Evolutionary conservation across 352 stramenopile species (phyloP).

Genomic region (Aphanomyces invadans): DNA sequence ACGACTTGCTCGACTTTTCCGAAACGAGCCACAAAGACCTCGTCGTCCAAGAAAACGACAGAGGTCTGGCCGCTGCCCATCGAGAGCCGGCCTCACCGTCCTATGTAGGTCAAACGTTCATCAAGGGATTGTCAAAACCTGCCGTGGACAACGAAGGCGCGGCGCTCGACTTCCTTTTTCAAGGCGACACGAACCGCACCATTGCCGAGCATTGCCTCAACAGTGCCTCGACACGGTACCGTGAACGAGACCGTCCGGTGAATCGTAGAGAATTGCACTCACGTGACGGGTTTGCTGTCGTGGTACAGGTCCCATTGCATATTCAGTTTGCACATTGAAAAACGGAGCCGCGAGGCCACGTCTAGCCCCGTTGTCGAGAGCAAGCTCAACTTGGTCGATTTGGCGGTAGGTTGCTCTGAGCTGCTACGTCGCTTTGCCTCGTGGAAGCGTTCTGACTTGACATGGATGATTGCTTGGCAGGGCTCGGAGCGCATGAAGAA

Average conservation of each 20-base stretch:
- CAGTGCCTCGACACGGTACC: conserved; percentile 49
- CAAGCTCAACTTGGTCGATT: conserved; percentile 31
- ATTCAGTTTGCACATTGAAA: conserved; percentile 71
- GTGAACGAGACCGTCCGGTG: no score
- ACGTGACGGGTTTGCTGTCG: no score
- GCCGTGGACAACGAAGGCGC: conserved; percentile 59
- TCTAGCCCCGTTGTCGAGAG: conserved; percentile 6
- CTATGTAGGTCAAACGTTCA: conserved; percentile 45
- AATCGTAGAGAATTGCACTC: neutral
- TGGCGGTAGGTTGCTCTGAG: conserved; percentile 23
- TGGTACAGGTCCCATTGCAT: conserved; percentile 72
- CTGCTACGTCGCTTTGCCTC: neutral
- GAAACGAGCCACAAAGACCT: conserved; percentile 32
- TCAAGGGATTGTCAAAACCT: conserved; percentile 47
- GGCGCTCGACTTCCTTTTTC: conserved; percentile 68
- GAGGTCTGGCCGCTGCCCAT: conserved; percentile 24
- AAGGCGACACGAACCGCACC: conserved; percentile 64
- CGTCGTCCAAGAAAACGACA: conserved; percentile 51
- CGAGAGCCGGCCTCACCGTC: neutral
- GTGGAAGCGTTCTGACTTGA: neutral
- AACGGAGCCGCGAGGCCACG: conserved; percentile 26
- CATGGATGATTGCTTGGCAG: neutral
- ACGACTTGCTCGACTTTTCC: conserved; percentile 31
- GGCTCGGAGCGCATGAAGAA: conserved; percentile 25
- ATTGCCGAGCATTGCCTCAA: conserved; percentile 80